A percentile compares a stretch with the other conserved stretches of the same genome.
Evolutionary conservation across 768 basidiomycete species (phyloP).

Genomic region (Lentinula raphanica): DNA sequence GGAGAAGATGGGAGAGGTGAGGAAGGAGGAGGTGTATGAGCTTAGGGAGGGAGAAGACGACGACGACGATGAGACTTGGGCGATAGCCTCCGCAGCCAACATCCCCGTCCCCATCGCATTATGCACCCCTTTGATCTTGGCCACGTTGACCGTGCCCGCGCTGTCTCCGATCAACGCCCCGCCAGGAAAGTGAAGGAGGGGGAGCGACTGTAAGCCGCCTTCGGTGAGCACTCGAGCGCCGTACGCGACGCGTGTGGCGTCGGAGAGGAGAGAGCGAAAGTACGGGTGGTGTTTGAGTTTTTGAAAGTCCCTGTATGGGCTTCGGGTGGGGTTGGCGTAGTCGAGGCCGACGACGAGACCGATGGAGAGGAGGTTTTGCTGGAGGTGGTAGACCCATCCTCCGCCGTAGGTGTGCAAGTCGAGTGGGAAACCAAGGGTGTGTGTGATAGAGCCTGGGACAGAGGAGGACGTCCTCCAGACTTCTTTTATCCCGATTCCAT

Average conservation of each 20-base stretch:
- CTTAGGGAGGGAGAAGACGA: not conserved
- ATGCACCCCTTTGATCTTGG: conserved; percentile 98
- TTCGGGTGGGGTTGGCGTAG: conserved; percentile 89
- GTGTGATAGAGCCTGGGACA: conserved; percentile 64
- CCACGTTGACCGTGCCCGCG: conserved; percentile 92
- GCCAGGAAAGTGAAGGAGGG: conserved; percentile 81
- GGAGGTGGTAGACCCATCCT: conserved; percentile 95
- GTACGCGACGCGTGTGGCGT: conserved; percentile 72
- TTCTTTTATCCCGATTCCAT: conserved; percentile 94
- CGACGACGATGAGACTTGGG: conserved; percentile 52
- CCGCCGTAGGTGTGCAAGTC: conserved; percentile 84
- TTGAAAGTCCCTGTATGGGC: conserved; percentile 90
- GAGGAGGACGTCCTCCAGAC: conserved; percentile 54
- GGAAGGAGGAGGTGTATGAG: conserved; percentile 35
- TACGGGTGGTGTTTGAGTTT: conserved; percentile 96
- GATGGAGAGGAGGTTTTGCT: conserved; percentile 79
- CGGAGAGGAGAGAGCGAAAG: conserved; percentile 71
- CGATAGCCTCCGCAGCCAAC: conserved; percentile 90
- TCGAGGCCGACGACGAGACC: conserved; percentile 93
- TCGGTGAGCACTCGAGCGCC: conserved; percentile 88
- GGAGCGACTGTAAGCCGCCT: conserved; percentile 90
- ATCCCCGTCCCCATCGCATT: conserved; percentile 99
- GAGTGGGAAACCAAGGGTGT: conserved; percentile 93
- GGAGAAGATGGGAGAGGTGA: conserved; percentile 75
- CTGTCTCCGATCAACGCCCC: conserved; percentile 94